A percentile compares a stretch with the other conserved stretches of the same genome.
phyloP scores from a whole-genome alignment of 768 basidiomycete genomes.

The Xerocomus spinulosus region DNA sequence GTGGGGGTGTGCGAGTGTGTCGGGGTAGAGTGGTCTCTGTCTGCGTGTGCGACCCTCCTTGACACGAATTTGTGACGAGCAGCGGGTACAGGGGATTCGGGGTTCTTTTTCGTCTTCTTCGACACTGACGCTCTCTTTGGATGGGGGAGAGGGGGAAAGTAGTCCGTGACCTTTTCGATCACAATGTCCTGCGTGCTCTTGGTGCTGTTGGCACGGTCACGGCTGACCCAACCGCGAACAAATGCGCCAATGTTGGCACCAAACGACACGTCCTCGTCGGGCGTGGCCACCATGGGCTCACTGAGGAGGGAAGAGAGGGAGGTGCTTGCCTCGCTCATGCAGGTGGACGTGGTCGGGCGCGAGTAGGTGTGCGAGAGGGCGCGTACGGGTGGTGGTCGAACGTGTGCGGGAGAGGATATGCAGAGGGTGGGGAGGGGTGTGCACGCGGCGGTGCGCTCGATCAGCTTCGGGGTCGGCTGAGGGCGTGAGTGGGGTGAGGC shows the following conservation, averaged over 20 bases:
- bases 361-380: constrained; percentile 34
- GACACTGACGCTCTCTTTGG: constrained; percentile 14
- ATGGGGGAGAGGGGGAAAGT: constrained; percentile 22
- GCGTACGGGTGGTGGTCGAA: constrained; percentile 26
- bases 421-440: constrained; percentile 44
- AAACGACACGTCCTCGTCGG: constrained; percentile 40
- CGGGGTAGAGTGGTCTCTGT: constrained; percentile 18
- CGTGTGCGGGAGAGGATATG: constrained; percentile 40
- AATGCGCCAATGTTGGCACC: constrained; percentile 45
- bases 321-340: constrained; percentile 39
- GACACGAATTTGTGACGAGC: constrained; percentile 9
- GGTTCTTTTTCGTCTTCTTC: constrained; percentile 19
- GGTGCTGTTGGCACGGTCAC: constrained; percentile 22
- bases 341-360: constrained; percentile 32
- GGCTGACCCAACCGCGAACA: constrained; percentile 27
- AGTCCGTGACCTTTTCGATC: constrained; percentile 30
- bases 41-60: constrained; percentile 9
- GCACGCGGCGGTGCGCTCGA: constrained; percentile 30
- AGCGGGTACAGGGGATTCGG: constrained; percentile 10
- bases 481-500: constrained; percentile 20
- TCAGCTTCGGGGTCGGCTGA: constrained; percentile 32
- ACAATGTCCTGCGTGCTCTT: constrained; percentile 24
- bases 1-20: constrained; percentile 28
- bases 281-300: constrained; percentile 37
- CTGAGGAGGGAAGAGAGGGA: constrained; percentile 50